Evolutionary conservation across 2,329 filamentous ascomycete species (phyloP), one percentile per base, ranked within the genome.

Genomic region (Remersonia thermophila): DNA sequence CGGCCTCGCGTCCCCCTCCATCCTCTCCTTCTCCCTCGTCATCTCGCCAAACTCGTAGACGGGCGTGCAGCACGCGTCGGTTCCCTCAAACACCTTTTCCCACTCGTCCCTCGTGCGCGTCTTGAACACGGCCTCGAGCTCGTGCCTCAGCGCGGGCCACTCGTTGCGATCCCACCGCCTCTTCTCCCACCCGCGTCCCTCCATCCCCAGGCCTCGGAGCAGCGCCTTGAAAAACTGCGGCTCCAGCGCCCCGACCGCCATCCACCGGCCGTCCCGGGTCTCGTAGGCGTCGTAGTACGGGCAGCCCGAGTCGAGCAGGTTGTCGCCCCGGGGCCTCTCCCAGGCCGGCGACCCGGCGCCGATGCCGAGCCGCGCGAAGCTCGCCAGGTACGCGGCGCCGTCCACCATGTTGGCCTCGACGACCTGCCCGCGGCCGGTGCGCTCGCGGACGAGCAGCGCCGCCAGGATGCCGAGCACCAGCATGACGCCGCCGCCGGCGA

Each of bases 381-480:
- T 80, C 2, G 80, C 78, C 17, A 96, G 62, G 56, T 89, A 89
- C 26, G 77, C 73, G 15, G 72, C 74, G 7, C 89, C 89, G 60
- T 96, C 89, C 10, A 95, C 89, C 89, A 96, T 96, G 57, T 93
- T 95, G 12, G 83, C 84, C 61, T 95, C 85, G 7, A 96, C 86
- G 10, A 95, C 79, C 60, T 95, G 89, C 0, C 89, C 89, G 2
- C 61, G 62, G 0, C 84, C 84, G 0, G 66, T 77, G 30, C 58
- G 61, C 33, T 67, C 62, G 25, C 85, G 65, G 11, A 75, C 68
- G 8, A 93, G 51, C 40, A 96, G 58, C 0, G 91, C 89, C 14
- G 95, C 65, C 37, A 95, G 57, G 4, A 96, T 75, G 0, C 87
- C 89, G 40, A 86, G 66, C 50, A 91, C 84, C 29, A 91, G 77